Evolutionary conservation across 73 alveolate species (phyloP), one percentile per base, ranked within the genome.

Genomic region (Blepharisma japonicum): DNA sequence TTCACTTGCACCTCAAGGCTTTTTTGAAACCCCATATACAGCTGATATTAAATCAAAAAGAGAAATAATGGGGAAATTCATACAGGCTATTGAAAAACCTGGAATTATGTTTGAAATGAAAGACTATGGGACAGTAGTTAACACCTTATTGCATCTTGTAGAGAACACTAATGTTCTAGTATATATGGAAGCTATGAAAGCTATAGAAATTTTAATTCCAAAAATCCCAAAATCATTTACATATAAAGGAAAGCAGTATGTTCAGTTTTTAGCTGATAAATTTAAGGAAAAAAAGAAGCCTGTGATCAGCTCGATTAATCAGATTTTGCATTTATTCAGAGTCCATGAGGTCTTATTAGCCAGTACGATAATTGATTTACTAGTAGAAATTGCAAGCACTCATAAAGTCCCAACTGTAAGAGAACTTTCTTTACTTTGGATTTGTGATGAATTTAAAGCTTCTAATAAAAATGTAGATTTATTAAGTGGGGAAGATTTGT

Each of bases 371-470:
- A 25, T 61, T 25, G 46, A 61, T 61, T 8, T 61, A 18, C 5
- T 61, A 61, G 47, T 61, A 18, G 74, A 61, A 18, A 61, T 14
- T 25, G 14, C 74, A n/a, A 32, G 0, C 42, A 25, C 47, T 9
- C 74, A 61, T 39, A 61, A 61, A 25, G 74, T 61, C 4, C 74
- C 74, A 14, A n/a, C 14, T 14, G 74, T 61, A 8, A n/a, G 74
- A 18, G 74, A 61, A 61, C 14, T 14, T 25, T 61, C 74, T 18
- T 18, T 61, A 25, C 14, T 14, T 25, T 61, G 74, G 74, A 61
- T 61, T 8, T 14, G 47, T 9, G 14, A n/a, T 9, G 74, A 61
- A 25, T 18, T 61, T 14, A n/a, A 61, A 61, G 5, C 14, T n/a
- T 25, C 14, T 25, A 8, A n/a, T 14, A 61, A n/a, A 11, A 14